These are phyloP conservation scores for Deuterostichococcus epilithicus DNA, from an alignment of 139 green algal genomes.

Conservation along the genomic window DNA sequence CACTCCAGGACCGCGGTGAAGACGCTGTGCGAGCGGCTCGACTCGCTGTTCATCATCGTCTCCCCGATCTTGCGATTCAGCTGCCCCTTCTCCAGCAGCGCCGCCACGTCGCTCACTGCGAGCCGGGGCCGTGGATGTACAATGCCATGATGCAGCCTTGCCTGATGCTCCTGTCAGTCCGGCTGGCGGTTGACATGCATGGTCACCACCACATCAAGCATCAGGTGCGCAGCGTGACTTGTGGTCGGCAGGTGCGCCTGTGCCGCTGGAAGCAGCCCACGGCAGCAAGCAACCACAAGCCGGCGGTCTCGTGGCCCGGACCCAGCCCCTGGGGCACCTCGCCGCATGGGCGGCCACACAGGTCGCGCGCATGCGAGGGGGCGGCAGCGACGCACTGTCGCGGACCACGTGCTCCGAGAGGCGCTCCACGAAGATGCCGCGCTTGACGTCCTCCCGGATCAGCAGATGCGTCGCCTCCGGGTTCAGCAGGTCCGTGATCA, in stretches of 20 bases:
- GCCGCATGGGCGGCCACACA: background rate
- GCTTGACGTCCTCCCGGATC: conserved; percentile 69
- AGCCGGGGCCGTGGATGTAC: too few species aligned
- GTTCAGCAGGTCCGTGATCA: conserved; percentile 76
- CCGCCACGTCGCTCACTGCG: conserved; percentile 73
- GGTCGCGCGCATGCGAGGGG: background rate
- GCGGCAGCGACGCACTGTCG: conserved; percentile 48
- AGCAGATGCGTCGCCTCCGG: conserved; percentile 41
- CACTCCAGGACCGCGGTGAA: conserved; percentile 75
- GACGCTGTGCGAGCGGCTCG: conserved; percentile 83
- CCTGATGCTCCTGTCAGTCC: conserved; percentile 7
- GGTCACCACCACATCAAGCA: too few species aligned
- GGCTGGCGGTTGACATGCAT: too few species aligned
- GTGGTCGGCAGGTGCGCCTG: too few species aligned
- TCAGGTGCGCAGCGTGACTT: too few species aligned
- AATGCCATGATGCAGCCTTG: background rate
- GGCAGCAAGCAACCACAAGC: too few species aligned
- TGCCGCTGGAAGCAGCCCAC: too few species aligned
- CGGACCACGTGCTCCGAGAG: conserved; percentile 63
- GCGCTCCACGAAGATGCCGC: conserved; percentile 81
- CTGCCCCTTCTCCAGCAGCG: conserved; percentile 61
- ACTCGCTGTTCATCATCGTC: conserved; percentile 87
- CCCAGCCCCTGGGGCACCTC: too few species aligned
- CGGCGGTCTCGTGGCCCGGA: too few species aligned
- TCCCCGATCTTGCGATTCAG: conserved; percentile 67